These are phyloP conservation scores for Termitomyces sp. DNA, from an alignment of 768 basidiomycete species.

Conservation along the genomic window DNA sequence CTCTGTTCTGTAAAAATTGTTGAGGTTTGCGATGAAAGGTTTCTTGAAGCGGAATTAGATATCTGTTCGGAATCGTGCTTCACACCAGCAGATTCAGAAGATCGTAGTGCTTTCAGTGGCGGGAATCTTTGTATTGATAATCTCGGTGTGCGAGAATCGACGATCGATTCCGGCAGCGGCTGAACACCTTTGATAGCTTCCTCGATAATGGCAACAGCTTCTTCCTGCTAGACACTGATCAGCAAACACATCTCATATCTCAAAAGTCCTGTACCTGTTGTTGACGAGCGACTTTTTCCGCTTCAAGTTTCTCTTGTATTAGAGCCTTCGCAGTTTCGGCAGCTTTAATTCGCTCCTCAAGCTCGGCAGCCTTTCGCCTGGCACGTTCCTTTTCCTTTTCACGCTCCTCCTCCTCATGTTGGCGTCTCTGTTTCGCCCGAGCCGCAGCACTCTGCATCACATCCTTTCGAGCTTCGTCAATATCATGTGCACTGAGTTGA, in stretches of 20 bases:
- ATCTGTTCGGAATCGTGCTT: neutral
- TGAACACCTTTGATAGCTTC: conserved; percentile 32
- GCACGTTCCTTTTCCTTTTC: conserved; percentile 79
- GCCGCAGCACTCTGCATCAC: conserved; percentile 84
- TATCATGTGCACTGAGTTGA: conserved; percentile 31
- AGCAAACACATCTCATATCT: neutral
- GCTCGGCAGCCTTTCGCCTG: conserved; percentile 67
- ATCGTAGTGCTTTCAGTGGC: conserved; percentile 23
- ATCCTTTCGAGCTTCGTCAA: conserved; percentile 66
- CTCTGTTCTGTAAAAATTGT: conserved; percentile 28
- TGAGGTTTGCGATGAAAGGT: conserved; percentile 18
- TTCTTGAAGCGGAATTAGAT: neutral
- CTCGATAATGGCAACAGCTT: conserved; percentile 39
- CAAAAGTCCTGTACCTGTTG: conserved; percentile 7
- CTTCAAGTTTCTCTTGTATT: conserved; percentile 14
- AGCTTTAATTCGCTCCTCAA: conserved; percentile 61
- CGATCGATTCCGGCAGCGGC: neutral
- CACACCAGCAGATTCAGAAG: conserved; percentile 17
- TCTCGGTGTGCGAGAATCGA: neutral
- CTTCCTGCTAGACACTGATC: conserved; percentile 18
- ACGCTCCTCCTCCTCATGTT: conserved; percentile 79
- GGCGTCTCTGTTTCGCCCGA: conserved; percentile 71
- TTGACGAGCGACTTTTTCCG: conserved; percentile 12
- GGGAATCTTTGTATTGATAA: conserved; percentile 23
- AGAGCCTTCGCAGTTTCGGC: conserved; percentile 30